Percentiles rank a stretch among this genome's conserved stretches.
Conservation (phyloP, 2,329 filamentous ascomycete species). For the Triangularia verruculosa region DNA sequence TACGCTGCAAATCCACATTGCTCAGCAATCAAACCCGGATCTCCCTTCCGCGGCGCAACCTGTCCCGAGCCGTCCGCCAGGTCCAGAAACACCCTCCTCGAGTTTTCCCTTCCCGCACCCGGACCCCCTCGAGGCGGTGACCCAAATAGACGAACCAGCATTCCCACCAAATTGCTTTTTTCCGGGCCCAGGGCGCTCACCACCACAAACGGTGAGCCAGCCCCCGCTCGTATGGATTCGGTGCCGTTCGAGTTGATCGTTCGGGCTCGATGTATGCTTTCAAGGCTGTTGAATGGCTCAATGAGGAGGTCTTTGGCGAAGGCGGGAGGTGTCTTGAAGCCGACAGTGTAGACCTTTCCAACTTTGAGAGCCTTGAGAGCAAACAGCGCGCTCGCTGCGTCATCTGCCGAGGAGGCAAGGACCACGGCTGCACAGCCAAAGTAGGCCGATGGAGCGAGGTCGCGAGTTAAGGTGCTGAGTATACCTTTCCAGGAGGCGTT, state of each 20-base stretch:
- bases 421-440: conserved; percentile 72
- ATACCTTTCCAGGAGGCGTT: conserved; percentile 87
- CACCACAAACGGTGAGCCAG: conserved; percentile 70
- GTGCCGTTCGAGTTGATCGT: conserved; percentile 37
- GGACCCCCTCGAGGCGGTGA: conserved; percentile 30
- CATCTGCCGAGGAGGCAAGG: conserved; percentile 67
- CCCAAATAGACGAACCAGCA: conserved; percentile 71
- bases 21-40: conserved; percentile 68
- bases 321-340: conserved; percentile 64
- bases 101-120: conserved; percentile 37
- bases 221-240: conserved; percentile 32
- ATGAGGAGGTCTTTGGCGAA: conserved; percentile 67
- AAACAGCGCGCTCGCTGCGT: conserved; percentile 76
- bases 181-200: conserved; percentile 75
- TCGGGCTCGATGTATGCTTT: conserved; percentile 55
- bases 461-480: conserved; percentile 73
- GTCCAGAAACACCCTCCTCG: conserved; percentile 74
- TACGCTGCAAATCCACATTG: conserved; percentile 77
- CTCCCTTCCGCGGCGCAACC: conserved; percentile 54
- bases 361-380: conserved; percentile 73
- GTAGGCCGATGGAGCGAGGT: conserved; percentile 81
- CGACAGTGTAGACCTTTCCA: conserved; percentile 78
- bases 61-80: conserved; percentile 56
- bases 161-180: conserved; percentile 74
- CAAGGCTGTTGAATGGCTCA: conserved; percentile 75